A percentile compares a stretch with the other conserved stretches of the same genome.
Conservation (phyloP, 2,329 filamentous ascomycete genomes). For the Chaetomiaceae sp. region DNA sequence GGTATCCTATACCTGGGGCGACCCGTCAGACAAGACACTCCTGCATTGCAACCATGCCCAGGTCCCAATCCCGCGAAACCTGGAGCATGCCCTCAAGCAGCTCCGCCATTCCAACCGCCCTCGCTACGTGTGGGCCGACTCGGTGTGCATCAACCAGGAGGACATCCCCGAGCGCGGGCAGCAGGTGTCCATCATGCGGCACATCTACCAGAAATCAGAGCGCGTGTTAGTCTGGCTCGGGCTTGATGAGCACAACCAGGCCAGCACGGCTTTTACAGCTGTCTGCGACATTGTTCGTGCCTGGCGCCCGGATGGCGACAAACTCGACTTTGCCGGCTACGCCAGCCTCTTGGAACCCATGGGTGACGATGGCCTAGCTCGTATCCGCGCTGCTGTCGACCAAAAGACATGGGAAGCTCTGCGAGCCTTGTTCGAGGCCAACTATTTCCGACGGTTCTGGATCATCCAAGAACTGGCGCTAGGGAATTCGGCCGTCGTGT, state of each 20-base stretch:
- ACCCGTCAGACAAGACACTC: neutral
- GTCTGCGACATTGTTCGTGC: constrained; percentile 1
- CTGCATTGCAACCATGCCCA: neutral
- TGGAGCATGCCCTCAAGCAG: neutral
- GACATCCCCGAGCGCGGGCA: constrained; percentile 2
- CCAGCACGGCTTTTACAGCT: neutral
- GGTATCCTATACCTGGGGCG: neutral
- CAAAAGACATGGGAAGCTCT: neutral
- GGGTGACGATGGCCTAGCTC: neutral
- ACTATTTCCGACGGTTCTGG: constrained; percentile 1
- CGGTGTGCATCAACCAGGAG: constrained; percentile 2
- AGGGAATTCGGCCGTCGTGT: neutral
- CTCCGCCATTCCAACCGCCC: neutral
- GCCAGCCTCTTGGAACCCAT: neutral
- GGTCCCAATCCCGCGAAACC: neutral
- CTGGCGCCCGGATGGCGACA: neutral
- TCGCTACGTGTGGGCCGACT: constrained; percentile 1
- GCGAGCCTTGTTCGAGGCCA: neutral
- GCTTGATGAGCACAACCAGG: neutral
- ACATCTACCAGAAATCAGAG: neutral
- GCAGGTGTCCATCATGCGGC: constrained; percentile 2
- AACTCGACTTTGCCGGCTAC: neutral
- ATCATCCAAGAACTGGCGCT: constrained; percentile 3
- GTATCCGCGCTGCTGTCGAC: neutral
- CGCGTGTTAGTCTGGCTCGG: neutral